Percentiles rank a stretch among this genome's conserved stretches.
Evolutionary conservation across 148 eudicot species (phyloP).

Genomic region (Salicornia ramosissima): DNA sequence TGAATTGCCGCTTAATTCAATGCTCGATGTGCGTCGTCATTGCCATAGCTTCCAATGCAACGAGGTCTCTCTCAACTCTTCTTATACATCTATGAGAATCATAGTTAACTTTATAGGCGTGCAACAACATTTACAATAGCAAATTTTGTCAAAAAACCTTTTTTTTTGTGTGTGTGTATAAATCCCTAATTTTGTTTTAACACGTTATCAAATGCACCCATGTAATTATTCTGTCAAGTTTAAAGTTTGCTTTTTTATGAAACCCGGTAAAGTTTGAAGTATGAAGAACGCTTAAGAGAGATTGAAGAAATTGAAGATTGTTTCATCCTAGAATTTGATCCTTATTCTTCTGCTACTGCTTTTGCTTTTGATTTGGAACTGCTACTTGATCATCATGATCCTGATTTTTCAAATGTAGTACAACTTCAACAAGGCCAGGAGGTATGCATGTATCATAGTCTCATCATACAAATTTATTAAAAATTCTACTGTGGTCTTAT

Average conservation of each 20-base stretch:
- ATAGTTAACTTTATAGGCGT: too few relatives aligned
- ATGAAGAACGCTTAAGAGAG: not conserved
- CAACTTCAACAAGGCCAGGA: slow-evolving; percentile 20
- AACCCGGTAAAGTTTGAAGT: too few relatives aligned
- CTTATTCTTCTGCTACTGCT: not conserved
- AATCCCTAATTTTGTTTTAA: too few relatives aligned
- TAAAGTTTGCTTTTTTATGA: too few relatives aligned
- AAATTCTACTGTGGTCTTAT: too few relatives aligned
- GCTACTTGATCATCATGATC: not conserved
- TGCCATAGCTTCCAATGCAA: not conserved
- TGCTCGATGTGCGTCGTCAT: not conserved
- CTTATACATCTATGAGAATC: too few relatives aligned
- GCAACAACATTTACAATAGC: too few relatives aligned
- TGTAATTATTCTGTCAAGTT: too few relatives aligned
- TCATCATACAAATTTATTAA: not conserved
- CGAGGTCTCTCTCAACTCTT: slow-evolving; percentile 5
- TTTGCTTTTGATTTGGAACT: not conserved
- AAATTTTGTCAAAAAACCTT: too few relatives aligned
- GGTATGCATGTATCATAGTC: too few relatives aligned
- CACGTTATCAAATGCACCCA: too few relatives aligned
- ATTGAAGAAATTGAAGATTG: slow-evolving; percentile 29
- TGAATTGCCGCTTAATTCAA: not conserved
- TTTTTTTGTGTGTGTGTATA: too few relatives aligned
- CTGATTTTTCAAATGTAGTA: not conserved
- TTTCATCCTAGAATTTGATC: slow-evolving; percentile 30